Percentiles rank a stretch among this genome's conserved stretches.
Evolutionary conservation across 768 basidiomycete genomes (phyloP).

Genomic region (Pleurotus tuoliensis): DNA sequence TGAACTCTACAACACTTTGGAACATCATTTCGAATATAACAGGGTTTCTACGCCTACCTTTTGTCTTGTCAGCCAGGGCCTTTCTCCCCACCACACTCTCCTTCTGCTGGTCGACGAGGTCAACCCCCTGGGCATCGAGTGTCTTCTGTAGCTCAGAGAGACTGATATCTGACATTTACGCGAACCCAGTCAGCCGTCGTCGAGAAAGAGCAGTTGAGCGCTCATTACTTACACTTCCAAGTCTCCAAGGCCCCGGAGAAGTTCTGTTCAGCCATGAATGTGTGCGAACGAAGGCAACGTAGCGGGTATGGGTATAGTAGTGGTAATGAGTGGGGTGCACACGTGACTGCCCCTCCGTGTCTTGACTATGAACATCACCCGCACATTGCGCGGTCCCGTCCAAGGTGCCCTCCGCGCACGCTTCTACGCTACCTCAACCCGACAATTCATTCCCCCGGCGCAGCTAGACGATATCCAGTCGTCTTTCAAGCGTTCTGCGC

Average conservation of each 20-base stretch:
- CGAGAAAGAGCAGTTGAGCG: neutral
- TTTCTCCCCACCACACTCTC: constrained; percentile 94
- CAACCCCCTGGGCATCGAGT: constrained; percentile 88
- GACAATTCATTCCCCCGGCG: constrained; percentile 10
- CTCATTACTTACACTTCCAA: constrained; percentile 74
- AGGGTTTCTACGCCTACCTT: constrained; percentile 53
- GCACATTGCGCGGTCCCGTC: neutral
- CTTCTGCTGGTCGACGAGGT: constrained; percentile 98
- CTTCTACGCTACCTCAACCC: neutral
- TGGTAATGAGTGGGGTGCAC: neutral
- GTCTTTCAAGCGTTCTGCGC: neutral
- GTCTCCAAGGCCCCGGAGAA: constrained; percentile 90
- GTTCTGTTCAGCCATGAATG: constrained; percentile 58
- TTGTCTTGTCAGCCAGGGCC: constrained; percentile 91
- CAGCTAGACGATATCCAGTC: constrained; percentile 8
- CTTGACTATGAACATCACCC: constrained; percentile 9
- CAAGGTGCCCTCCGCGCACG: neutral
- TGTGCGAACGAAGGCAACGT: constrained; percentile 12
- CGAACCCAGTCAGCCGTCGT: neutral
- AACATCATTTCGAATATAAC: neutral
- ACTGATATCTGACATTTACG: constrained; percentile 61
- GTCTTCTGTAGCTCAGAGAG: constrained; percentile 89
- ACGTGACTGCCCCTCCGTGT: constrained; percentile 13
- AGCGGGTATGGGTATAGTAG: neutral
- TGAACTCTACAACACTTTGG: constrained; percentile 61